phyloP scores from a whole-genome alignment of 2,329 filamentous ascomycete species.

The Claviceps citrina region DNA sequence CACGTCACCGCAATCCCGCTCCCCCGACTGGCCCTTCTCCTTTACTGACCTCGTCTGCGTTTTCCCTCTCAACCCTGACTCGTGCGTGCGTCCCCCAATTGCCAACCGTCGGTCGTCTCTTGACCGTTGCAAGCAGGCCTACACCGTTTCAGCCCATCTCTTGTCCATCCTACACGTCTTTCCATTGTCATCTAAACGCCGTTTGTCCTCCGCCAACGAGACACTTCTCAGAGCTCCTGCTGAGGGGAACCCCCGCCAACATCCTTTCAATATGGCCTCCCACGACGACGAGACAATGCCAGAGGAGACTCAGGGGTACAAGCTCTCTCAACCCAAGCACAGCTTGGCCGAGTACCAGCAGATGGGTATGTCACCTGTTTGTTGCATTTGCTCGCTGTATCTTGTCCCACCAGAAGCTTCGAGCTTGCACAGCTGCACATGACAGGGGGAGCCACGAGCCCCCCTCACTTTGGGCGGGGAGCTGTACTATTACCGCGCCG shows the following conservation, averaged over 20 bases:
- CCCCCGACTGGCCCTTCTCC: background rate
- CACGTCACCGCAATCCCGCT: constrained; percentile 19
- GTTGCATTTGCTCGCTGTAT: background rate
- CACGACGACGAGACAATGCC: constrained; percentile 68
- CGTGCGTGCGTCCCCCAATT: background rate
- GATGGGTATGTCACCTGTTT: constrained; percentile 50
- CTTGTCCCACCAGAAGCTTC: background rate
- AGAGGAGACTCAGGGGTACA: constrained; percentile 88
- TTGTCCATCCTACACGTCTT: too few species aligned
- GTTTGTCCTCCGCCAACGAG: background rate
- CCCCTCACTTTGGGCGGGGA: too few species aligned
- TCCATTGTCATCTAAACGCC: background rate
- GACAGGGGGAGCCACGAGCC: too few species aligned
- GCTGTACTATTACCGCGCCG: background rate
- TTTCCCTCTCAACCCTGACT: background rate
- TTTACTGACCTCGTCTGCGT: constrained; percentile 6
- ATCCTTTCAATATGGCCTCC: constrained; percentile 39
- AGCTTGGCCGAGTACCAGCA: constrained; percentile 86
- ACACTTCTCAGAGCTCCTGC: background rate
- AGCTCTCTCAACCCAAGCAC: constrained; percentile 93
- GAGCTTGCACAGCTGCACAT: background rate
- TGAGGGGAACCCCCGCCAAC: background rate
- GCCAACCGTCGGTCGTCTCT: background rate
- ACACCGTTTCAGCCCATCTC: background rate
- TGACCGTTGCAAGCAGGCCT: background rate